These are phyloP conservation scores for Neopestalotiopsis clavispora DNA, from an alignment of 2,329 filamentous ascomycete genomes.

Conservation along the genomic window DNA sequence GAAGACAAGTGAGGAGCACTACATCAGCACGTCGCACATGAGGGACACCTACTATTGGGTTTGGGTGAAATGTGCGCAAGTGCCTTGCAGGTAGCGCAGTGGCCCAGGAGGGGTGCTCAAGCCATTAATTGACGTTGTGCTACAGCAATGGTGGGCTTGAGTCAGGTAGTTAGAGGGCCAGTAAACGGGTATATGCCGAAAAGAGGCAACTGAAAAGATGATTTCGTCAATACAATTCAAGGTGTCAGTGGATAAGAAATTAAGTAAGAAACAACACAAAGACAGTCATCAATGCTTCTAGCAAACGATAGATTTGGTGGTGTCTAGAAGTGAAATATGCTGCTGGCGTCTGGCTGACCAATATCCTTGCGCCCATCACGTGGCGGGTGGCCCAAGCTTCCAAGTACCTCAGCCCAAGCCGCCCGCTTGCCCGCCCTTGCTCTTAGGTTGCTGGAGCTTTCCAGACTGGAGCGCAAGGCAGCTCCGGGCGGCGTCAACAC, in stretches of 20 bases:
- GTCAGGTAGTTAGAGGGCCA: not conserved
- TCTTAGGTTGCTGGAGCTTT: conserved; percentile 11
- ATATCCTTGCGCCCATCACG: not conserved
- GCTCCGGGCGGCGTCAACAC: conserved; percentile 19
- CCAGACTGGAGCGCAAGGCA: conserved; percentile 14
- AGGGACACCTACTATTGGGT: not conserved
- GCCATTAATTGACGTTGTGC: no score
- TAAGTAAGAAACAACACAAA: not conserved
- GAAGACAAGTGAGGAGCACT: no score
- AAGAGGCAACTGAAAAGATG: no score
- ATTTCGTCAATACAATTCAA: not conserved
- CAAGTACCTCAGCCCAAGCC: not conserved
- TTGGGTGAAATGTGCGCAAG: not conserved
- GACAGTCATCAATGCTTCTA: not conserved
- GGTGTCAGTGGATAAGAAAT: no score
- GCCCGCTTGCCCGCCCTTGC: not conserved
- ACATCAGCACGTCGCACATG: not conserved
- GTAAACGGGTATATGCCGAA: not conserved
- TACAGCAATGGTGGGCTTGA: not conserved
- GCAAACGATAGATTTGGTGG: not conserved
- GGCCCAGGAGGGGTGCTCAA: not conserved
- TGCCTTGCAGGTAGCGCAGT: not conserved
- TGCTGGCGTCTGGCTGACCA: not conserved
- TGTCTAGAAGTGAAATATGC: not conserved
- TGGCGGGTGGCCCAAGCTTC: conserved; percentile 10